These are phyloP conservation scores for Penicillium verhagenii DNA, from an alignment of 495 filamentous ascomycete species.

Conservation along the genomic window DNA sequence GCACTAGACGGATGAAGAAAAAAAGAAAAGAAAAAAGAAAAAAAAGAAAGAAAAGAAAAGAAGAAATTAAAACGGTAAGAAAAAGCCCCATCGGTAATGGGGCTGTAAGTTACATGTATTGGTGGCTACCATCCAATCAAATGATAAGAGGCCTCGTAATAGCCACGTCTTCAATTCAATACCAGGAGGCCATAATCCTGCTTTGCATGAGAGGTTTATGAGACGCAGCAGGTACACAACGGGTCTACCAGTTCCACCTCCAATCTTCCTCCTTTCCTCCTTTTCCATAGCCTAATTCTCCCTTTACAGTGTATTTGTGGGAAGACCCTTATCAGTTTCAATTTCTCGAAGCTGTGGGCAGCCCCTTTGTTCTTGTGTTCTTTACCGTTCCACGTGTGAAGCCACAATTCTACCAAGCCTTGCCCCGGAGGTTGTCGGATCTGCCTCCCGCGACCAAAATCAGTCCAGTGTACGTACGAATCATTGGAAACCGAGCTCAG, in stretches of 20 bases:
- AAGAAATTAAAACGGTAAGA: background rate
- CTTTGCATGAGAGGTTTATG: background rate
- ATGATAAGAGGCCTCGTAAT: background rate
- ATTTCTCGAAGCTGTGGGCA: conserved; percentile 11
- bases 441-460: conserved; percentile 11
- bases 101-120: background rate
- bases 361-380: conserved; percentile 4
- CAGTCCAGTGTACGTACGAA: conserved; percentile 18
- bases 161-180: conserved; percentile 4
- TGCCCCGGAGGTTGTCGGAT: conserved; percentile 28
- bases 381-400: conserved; percentile 27
- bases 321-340: background rate
- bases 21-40: background rate
- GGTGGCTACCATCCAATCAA: background rate
- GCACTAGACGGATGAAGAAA: background rate
- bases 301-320: background rate
- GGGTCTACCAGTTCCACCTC: background rate
- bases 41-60: background rate
- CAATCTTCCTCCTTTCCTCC: conserved; percentile 1
- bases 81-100: background rate
- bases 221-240: conserved; percentile 4
- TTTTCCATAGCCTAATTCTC: conserved; percentile 1
- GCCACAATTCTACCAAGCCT: conserved; percentile 18
- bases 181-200: conserved; percentile 24
- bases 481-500: conserved; percentile 1